Evolutionary conservation across 164 flowering plant genomes (phyloP).

Genomic region (Brasenia schreberi): DNA sequence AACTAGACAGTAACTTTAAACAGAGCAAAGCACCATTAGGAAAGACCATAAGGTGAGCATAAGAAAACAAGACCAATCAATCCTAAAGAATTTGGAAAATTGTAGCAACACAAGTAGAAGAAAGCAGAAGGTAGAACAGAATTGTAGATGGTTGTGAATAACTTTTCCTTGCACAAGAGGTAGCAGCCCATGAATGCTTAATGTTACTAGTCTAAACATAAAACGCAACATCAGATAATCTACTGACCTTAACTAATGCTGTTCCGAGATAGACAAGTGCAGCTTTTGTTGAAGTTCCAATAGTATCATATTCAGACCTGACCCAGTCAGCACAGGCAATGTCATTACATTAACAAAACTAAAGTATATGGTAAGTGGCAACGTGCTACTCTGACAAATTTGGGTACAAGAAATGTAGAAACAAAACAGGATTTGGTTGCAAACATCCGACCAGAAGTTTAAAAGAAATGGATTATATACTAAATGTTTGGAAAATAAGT

Average conservation of each 20-base stretch:
- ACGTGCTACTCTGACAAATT: neutral
- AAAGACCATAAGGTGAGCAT: no score
- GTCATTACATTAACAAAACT: neutral
- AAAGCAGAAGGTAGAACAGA: no score
- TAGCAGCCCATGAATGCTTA: neutral
- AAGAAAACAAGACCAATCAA: no score
- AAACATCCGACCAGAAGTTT: neutral
- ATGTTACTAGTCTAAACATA: neutral
- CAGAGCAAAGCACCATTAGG: no score
- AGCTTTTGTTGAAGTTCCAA: conserved; percentile 83
- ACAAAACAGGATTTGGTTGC: no score
- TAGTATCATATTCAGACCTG: conserved; percentile 97
- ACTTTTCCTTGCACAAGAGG: neutral
- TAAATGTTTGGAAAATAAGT: no score
- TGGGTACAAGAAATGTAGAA: neutral
- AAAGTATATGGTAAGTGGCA: neutral
- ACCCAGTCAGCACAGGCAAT: neutral
- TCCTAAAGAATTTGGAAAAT: no score
- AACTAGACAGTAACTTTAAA: no score
- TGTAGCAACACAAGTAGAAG: no score
- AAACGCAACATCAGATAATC: neutral
- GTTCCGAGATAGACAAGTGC: conserved; percentile 86
- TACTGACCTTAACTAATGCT: conserved; percentile 71
- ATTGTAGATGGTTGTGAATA: neutral
- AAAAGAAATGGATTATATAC: no score